Percentiles rank a stretch among this genome's conserved stretches.
Evolutionary conservation across 2,329 filamentous ascomycete genomes (phyloP).

Genomic region (Colletotrichum coccodes): DNA sequence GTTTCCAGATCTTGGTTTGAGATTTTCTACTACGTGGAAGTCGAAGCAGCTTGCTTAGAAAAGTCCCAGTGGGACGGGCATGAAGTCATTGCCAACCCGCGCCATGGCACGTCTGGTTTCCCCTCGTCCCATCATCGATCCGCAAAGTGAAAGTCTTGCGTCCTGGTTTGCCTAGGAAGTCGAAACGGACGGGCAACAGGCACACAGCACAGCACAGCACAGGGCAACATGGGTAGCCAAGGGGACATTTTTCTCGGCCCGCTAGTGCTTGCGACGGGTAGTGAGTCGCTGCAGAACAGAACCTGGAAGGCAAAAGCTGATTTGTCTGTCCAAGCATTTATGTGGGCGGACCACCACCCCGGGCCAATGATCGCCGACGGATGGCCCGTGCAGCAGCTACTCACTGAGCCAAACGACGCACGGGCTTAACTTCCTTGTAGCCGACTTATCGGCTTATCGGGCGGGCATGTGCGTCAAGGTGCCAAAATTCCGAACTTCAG

Average conservation of each 20-base stretch:
- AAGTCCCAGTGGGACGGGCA: background rate
- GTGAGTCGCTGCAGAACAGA: background rate
- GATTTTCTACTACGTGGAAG: background rate
- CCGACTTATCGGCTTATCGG: slow-evolving; percentile 27
- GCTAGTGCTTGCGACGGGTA: background rate
- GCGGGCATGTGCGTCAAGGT: slow-evolving; percentile 18
- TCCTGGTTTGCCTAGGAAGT: background rate
- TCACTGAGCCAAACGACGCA: background rate
- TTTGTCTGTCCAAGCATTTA: slow-evolving; percentile 1
- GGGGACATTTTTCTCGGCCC: background rate
- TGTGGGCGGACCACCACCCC: slow-evolving; percentile 15
- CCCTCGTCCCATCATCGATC: slow-evolving; percentile 15
- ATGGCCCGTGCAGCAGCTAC: slow-evolving; percentile 10
- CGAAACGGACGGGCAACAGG: background rate
- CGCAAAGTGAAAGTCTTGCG: slow-evolving; percentile 6
- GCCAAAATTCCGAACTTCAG: slow-evolving; percentile 25
- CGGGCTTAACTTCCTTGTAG: slow-evolving; percentile 15
- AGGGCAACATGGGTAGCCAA: background rate
- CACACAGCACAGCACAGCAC: background rate
- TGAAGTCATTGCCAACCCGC: slow-evolving; percentile 4
- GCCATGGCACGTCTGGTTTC: slow-evolving; percentile 8
- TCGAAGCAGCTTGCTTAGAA: background rate
- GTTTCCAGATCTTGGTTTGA: background rate
- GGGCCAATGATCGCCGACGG: slow-evolving; percentile 18
- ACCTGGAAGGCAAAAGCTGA: background rate